Percentiles rank a stretch among this genome's conserved stretches.
phyloP scores from a whole-genome alignment of 495 filamentous ascomycete species.

The Glarea lozoyensis region DNA sequence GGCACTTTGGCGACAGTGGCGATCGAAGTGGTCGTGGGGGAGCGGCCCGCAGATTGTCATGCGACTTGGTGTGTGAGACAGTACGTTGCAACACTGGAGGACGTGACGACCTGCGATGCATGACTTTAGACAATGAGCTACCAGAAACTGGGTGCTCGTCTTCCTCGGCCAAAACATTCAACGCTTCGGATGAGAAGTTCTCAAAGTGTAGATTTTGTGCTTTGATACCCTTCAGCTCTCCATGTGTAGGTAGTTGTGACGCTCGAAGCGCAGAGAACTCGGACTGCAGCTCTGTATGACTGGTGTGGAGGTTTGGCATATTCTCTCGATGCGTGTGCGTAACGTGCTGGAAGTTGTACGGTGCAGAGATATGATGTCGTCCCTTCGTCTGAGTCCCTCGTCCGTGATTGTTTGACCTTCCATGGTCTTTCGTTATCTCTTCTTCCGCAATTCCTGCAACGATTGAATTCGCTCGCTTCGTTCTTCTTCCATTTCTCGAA shows the following conservation, averaged over 20 bases:
- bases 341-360: conserved; percentile 84
- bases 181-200: conserved; percentile 47
- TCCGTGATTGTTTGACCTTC: not conserved
- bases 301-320: conserved; percentile 48
- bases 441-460: conserved; percentile 6
- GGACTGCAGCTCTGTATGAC: conserved; percentile 52
- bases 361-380: conserved; percentile 59
- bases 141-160: no score
- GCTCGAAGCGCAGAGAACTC: conserved; percentile 60
- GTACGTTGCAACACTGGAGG: conserved; percentile 2
- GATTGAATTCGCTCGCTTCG: conserved; percentile 9
- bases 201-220: conserved; percentile 56
- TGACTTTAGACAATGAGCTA: no score
- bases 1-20: conserved; percentile 24
- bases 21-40: conserved; percentile 41
- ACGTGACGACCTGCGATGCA: conserved; percentile 3
- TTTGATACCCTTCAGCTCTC: conserved; percentile 52
- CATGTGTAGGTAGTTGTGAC: conserved; percentile 49
- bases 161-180: conserved; percentile 1
- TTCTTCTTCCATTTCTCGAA: conserved; percentile 14
- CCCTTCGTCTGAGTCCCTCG: not conserved
- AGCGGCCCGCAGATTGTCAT: conserved; percentile 35
- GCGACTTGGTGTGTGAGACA: conserved; percentile 29
- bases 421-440: conserved; percentile 11
- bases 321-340: conserved; percentile 64